phyloP scores from a whole-genome alignment of 2,329 filamentous ascomycete genomes.

The Laburnicola sp. region DNA sequence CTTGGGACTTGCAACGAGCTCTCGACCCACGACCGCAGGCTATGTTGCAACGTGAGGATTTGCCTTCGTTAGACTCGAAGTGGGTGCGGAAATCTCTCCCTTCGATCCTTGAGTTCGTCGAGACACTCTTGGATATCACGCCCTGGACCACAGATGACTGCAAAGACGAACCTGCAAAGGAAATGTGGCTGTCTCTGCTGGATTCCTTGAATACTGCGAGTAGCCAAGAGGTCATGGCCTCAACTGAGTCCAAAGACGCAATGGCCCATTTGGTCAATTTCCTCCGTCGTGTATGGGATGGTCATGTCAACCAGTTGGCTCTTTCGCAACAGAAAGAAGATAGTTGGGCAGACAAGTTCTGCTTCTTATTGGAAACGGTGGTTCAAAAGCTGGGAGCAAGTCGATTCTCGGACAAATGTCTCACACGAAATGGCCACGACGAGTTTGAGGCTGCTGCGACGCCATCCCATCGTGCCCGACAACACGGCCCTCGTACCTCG shows the following conservation, averaged over 20 bases:
- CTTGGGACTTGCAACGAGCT: constrained; percentile 77
- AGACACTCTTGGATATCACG: constrained; percentile 55
- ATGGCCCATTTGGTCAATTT: constrained; percentile 72
- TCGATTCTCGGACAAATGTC: constrained; percentile 55
- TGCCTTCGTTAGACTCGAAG: constrained; percentile 81
- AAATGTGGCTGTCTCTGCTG: constrained; percentile 65
- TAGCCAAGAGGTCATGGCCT: constrained; percentile 86
- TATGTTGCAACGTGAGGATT: constrained; percentile 64
- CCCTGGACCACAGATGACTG: constrained; percentile 49
- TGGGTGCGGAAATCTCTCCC: constrained; percentile 78
- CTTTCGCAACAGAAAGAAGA: constrained; percentile 39
- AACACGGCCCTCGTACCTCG: constrained; percentile 55
- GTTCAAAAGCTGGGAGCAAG: constrained; percentile 55
- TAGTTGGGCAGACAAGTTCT: constrained; percentile 55
- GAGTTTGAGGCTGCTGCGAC: constrained; percentile 66
- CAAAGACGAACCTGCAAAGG: constrained; percentile 55
- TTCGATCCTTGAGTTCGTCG: constrained; percentile 65
- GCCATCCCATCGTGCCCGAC: constrained; percentile 62
- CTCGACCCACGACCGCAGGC: constrained; percentile 55
- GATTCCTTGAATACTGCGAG: constrained; percentile 67
- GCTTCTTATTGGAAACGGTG: constrained; percentile 56
- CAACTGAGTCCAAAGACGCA: constrained; percentile 78
- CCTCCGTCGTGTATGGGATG: constrained; percentile 69
- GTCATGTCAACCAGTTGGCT: constrained; percentile 49
- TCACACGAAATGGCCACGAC: constrained; percentile 58